phyloP scores from a whole-genome alignment of 116 monocot genomes.

The Dioscorea cayenensis region DNA sequence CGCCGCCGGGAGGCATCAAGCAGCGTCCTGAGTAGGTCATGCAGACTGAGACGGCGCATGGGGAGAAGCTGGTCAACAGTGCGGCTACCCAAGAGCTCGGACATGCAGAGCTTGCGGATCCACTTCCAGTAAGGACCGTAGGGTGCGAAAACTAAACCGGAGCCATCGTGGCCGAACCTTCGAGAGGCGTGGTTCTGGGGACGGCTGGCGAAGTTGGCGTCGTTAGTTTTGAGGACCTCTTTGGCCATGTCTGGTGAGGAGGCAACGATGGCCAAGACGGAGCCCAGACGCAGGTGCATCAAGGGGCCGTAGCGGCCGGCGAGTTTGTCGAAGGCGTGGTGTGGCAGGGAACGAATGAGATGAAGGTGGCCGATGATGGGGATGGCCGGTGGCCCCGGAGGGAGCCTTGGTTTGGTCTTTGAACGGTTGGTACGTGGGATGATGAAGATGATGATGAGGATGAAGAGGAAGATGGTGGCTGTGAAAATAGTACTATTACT shows the following conservation, averaged over 20 bases:
- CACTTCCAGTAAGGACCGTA: slow-evolving; percentile 28
- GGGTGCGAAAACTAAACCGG: slow-evolving; percentile 28
- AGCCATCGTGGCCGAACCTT: slow-evolving; percentile 9
- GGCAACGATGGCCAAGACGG: slow-evolving; percentile 7
- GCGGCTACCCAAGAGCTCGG: slow-evolving; percentile 23
- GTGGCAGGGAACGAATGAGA: slow-evolving; percentile 14
- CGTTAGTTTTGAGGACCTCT: slow-evolving; percentile 23
- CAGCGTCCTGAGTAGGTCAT: background rate
- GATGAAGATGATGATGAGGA: background rate
- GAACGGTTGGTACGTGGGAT: background rate
- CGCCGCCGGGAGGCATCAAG: background rate
- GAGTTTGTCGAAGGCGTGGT: slow-evolving; percentile 21
- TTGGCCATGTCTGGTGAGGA: slow-evolving; percentile 8
- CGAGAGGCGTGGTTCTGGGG: slow-evolving; percentile 7
- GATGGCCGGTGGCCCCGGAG: slow-evolving; percentile 17
- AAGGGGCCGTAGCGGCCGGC: slow-evolving; percentile 20
- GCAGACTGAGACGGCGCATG: slow-evolving; percentile 8
- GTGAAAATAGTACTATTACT: background rate
- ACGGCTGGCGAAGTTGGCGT: slow-evolving; percentile 14
- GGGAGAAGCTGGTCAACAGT: slow-evolving; percentile 19
- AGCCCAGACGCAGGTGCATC: slow-evolving; percentile 24
- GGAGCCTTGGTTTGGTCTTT: background rate
- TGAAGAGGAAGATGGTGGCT: background rate
- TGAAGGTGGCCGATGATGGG: slow-evolving; percentile 32
- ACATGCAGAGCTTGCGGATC: slow-evolving; percentile 15